Evolutionary conservation across 192 early-diverging fungal genomes (phyloP).

Genomic region (Chytriomyces confervae): DNA sequence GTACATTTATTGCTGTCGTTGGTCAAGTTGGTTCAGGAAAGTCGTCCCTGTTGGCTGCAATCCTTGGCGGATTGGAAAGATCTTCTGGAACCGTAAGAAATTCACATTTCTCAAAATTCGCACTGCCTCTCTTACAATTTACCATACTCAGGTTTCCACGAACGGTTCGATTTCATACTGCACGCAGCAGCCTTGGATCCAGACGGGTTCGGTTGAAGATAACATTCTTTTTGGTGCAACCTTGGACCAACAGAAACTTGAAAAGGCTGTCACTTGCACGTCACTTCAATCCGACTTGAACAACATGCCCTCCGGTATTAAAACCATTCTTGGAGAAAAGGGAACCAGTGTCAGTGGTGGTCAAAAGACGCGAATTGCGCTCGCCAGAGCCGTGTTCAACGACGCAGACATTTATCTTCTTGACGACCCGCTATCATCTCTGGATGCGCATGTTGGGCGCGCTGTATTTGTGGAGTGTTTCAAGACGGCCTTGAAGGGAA

Average conservation of each 20-base stretch:
- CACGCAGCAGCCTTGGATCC: slow-evolving; percentile 45
- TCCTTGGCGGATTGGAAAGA: slow-evolving; percentile 88
- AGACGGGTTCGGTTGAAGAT: slow-evolving; percentile 62
- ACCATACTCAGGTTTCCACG: no score
- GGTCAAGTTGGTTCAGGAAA: slow-evolving; percentile 78
- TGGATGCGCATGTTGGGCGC: slow-evolving; percentile 48
- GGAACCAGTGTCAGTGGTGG: slow-evolving; percentile 52
- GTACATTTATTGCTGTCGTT: slow-evolving; percentile 77
- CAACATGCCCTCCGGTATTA: slow-evolving; percentile 37
- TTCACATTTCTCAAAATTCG: slow-evolving; percentile 50
- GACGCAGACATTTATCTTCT: slow-evolving; percentile 57
- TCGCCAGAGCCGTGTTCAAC: slow-evolving; percentile 78
- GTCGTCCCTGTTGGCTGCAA: slow-evolving; percentile 72
- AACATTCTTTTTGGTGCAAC: slow-evolving; percentile 68
- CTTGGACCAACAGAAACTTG: slow-evolving; percentile 7
- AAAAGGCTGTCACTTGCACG: slow-evolving; percentile 12
- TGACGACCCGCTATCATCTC: slow-evolving; percentile 73
- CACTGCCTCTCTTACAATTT: no score
- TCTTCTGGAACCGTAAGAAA: slow-evolving; percentile 27
- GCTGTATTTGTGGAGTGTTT: slow-evolving; percentile 45
- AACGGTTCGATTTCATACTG: slow-evolving; percentile 48
- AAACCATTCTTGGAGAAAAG: slow-evolving; percentile 51
- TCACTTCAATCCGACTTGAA: slow-evolving; percentile 44
- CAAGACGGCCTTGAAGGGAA: slow-evolving; percentile 60
- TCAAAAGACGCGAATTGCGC: slow-evolving; percentile 48